These are phyloP conservation scores for Mortierella alpina DNA, from an alignment of 192 early-diverging fungal species.

Conservation along the genomic window DNA sequence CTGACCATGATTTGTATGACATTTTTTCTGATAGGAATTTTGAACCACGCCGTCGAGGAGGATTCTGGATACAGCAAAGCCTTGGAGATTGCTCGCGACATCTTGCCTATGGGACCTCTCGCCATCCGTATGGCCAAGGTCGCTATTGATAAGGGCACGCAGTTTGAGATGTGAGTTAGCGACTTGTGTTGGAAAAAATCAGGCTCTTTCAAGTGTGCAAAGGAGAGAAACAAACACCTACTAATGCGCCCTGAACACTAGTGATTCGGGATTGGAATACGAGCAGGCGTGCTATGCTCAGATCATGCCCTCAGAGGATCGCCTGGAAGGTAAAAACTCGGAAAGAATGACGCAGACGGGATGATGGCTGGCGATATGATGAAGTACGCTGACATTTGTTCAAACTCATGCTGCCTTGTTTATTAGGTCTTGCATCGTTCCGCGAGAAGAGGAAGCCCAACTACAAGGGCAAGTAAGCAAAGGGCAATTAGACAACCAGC, in stretches of 20 bases:
- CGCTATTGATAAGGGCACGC: constrained; percentile 85
- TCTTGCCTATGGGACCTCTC: constrained; percentile 85
- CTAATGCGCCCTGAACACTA: constrained; percentile 19
- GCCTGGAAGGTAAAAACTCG: constrained; percentile 77
- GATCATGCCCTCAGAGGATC: constrained; percentile 93
- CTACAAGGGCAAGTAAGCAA: constrained; percentile 77
- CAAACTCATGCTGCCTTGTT: not conserved
- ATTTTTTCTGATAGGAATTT: constrained; percentile 67
- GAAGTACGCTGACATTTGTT: too few species aligned
- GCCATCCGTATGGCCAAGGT: constrained; percentile 92
- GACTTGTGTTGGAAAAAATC: not conserved
- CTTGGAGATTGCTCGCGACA: constrained; percentile 80
- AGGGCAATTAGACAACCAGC: not conserved
- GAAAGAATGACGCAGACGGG: too few species aligned
- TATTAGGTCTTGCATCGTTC: constrained; percentile 68
- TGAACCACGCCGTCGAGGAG: constrained; percentile 77
- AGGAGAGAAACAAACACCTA: not conserved
- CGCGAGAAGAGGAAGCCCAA: constrained; percentile 86
- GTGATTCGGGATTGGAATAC: constrained; percentile 85
- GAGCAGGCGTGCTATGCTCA: constrained; percentile 97
- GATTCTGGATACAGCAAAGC: constrained; percentile 78
- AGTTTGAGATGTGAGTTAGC: constrained; percentile 77
- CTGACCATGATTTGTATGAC: too few species aligned
- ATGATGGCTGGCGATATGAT: too few species aligned
- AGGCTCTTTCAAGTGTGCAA: not conserved